A percentile compares a stretch with the other conserved stretches of the same genome.
These are phyloP conservation scores for Ophiostoma sp. DNA, from an alignment of 2,329 filamentous ascomycete genomes.

Conservation along the genomic window DNA sequence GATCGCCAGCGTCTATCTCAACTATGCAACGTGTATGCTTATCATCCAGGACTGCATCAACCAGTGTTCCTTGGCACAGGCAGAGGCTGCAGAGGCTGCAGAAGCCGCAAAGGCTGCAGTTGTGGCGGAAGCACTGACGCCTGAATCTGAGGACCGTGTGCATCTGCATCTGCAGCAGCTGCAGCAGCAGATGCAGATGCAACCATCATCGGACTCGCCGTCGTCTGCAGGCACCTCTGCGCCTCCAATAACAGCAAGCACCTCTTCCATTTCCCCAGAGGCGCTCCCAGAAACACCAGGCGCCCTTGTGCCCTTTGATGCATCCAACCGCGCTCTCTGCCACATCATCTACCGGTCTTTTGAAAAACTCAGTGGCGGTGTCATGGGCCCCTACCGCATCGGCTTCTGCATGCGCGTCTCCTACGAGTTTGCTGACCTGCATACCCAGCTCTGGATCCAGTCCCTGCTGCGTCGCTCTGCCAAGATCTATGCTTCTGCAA, in stretches of 20 bases:
- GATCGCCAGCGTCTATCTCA: conserved; percentile 36
- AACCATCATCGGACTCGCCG: background rate
- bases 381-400: conserved; percentile 38
- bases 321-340: conserved; percentile 31
- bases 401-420: conserved; percentile 38
- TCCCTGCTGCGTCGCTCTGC: conserved; percentile 33
- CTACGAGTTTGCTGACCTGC: conserved; percentile 37
- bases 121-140: background rate
- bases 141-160: background rate
- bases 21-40: conserved; percentile 39
- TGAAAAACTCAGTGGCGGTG: conserved; percentile 36
- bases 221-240: background rate
- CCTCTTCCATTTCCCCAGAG: background rate
- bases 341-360: conserved; percentile 37
- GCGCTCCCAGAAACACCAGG: background rate
- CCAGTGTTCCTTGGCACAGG: conserved; percentile 31
- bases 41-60: conserved; percentile 38
- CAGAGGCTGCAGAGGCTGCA: background rate
- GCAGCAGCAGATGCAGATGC: background rate
- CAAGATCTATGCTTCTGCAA: conserved; percentile 35
- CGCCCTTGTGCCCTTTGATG: background rate
- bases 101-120: conserved; percentile 1
- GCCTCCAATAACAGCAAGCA: background rate
- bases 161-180: background rate
- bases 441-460: conserved; percentile 36